Conservation (phyloP, 1,284 basidiomycete genomes). For the Boletellus sp. region DNA sequence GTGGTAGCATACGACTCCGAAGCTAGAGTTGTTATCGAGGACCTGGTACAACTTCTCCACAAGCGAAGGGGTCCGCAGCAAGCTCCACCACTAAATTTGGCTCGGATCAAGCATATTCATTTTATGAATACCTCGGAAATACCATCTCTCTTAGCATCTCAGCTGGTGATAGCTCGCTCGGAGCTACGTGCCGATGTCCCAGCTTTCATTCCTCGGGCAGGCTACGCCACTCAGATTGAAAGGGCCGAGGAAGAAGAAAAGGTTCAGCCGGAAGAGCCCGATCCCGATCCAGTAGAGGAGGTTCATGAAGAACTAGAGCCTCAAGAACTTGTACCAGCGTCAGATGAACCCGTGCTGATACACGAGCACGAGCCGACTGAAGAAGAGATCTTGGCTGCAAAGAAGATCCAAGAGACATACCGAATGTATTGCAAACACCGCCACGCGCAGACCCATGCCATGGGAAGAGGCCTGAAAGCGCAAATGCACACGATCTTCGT, state of each 20-base stretch:
- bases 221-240: slow-evolving; percentile 1
- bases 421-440: slow-evolving; percentile 24
- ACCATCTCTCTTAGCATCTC: slow-evolving; percentile 17
- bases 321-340: slow-evolving; percentile 4
- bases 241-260: neutral
- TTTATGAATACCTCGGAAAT: slow-evolving; percentile 20
- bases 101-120: slow-evolving; percentile 17
- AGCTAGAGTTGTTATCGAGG: slow-evolving; percentile 14
- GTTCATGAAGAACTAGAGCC: slow-evolving; percentile 21
- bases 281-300: slow-evolving; percentile 17
- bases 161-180: slow-evolving; percentile 15
- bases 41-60: slow-evolving; percentile 26
- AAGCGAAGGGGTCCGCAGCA: slow-evolving; percentile 4
- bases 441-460: slow-evolving; percentile 21
- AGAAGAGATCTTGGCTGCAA: slow-evolving; percentile 18
- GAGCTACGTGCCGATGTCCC: slow-evolving; percentile 12
- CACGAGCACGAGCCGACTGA: slow-evolving; percentile 18
- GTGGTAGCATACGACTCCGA: slow-evolving; percentile 19
- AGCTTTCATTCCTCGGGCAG: slow-evolving; percentile 12
- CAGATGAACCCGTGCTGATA: slow-evolving; percentile 11
- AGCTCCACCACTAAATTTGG: slow-evolving; percentile 3
- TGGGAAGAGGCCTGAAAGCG: slow-evolving; percentile 27
- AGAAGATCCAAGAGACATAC: slow-evolving; percentile 20
- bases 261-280: slow-evolving; percentile 1
- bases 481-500: slow-evolving; percentile 31